Evolutionary conservation across 2,329 filamentous ascomycete species (phyloP), one percentile per base, ranked within the genome.

Genomic region (Blastomyces emzantsi): DNA sequence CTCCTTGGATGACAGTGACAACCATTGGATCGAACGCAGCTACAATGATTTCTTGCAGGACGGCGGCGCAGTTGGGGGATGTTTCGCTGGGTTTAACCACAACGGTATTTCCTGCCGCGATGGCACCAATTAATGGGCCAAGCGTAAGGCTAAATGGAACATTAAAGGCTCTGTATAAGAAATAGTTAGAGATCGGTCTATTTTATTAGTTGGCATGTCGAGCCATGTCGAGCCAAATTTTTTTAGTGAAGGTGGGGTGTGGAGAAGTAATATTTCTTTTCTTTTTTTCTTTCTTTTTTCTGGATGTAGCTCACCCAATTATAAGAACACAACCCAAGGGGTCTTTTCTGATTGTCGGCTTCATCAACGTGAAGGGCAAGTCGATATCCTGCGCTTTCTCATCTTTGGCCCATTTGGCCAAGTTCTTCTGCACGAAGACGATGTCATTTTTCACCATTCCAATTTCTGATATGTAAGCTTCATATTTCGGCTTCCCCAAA

Each of bases 51-150:
- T 90, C 88, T 79, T 90, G 86, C 72, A 96, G 77, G 36, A 93
- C 85, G 75, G 89, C 88, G 61, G 92, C 91, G 17, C 87, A 86
- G 66, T 87, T 81, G 25, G 92, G 87, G 0, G 92, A 82, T 63
- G 85, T 84, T 79, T 99, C 94, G 25, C 90, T 94, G 4, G 94
- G 93, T 82, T 99, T 99, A 70, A 97, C 74, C 25, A 97, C 80
- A 57, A 88, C 90, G 6, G 92, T 93, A 76, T 94, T 97, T 61
- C 94, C 94, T 9, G 91, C 93, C 54, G 90, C 87, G 70, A 99
- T 96, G 71, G 93, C 94, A 64, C 93, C 94, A 66, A 96, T 84
- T 65, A 96, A 76, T 1, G 93, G 92, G 0, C 85, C 83, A 51
- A 97, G 74, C 47, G 87, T 86, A 54, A 97, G 82, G 77, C 92